Evolutionary conservation across 225 moss, liverwort and hornwort genomes (phyloP), one percentile per base, ranked within the genome.

Genomic region (Bryum argenteum): DNA sequence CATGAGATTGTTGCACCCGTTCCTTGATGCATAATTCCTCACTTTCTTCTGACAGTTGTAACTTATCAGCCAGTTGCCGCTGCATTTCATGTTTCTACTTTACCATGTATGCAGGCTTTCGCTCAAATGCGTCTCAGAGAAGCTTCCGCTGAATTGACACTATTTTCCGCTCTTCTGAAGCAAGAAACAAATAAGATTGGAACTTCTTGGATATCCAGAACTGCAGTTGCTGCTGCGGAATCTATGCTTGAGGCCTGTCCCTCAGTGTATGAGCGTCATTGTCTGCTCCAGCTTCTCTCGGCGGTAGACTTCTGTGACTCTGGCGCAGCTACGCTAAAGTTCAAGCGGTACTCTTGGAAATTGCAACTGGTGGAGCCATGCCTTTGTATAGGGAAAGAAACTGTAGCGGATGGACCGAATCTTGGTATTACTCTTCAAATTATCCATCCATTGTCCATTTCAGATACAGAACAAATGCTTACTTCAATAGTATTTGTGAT

Each of bases 111-210:
- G 11, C 84, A 91, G 80, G 87, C 91, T 24, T 92, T 92, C 70
- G 82, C 89, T 59, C 91, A 92, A 61, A 89, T 89, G 91, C 87
- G 91, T 53, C 85, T 92, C 14, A 80, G 87, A 50, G 91, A 92
- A 61, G 91, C 91, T 9, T 89, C 91, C 53, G 72, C 87, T 8
- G 87, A 87, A 74, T 71, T 92, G 65, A 78, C 85, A 52, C 71
- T 82, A 8, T 92, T 92, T 66, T 85, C 91, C 48, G 78, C 81
- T 19, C 84, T 76, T 33, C 65, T 89, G 67, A 92, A 85, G 78
- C 89, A 89, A 77, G 91, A 92, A 61, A 69, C 75, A 62, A 76
- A 69, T 11, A 69, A 78, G 78, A 65, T 18, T 44, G 65, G 20
- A 51, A 64, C 78, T 6, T 76, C 78, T 24, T 92, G 91, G 91